Base-by-base conservation (phyloP, 169 alveolate species). In the Theileria equi region DNA sequence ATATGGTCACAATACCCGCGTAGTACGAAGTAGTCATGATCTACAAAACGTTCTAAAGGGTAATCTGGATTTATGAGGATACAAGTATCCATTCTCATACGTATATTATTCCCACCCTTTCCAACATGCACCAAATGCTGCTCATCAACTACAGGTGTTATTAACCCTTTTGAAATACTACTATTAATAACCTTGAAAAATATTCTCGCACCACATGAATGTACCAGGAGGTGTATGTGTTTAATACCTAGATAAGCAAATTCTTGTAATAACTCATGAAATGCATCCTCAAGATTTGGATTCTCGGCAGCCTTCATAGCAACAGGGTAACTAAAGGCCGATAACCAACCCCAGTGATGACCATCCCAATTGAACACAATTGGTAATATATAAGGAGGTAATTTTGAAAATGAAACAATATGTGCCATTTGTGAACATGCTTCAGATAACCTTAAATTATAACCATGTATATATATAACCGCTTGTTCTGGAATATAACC, bases 391-490 rank as follows among this genome's bases (percentile, higher is more conserved):
- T 82, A 82, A 5, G 94, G 78, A n/a, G 94, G 94, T 64, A 89
- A 23, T 47, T 80, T 82, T 4, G 94, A 78, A 49, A 89, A 87
- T 13, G 94, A 70, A 8, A 89, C 86, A 45, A 89, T 66, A 38
- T 89, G 94, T 0, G 92, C 88, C 82, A 89, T 54, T 41, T 83
- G 94, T 16, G 93, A 62, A 25, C 92, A 80, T 6, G 90, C 91
- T 70, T 89, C 90, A 29, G 61, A 82, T 41, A 90, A 81, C 26
- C 76, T 89, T 23, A 88, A 85, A 76, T 92, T 92, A 65, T 92
- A 92, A 10, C 96, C 96, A 62, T 92, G 96, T 41, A 90, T 86
- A 64, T 88, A 92, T 43, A 92, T 68, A 26, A 90, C 82, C 25
- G 86, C 94, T 63, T 90, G 94, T 17, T 88, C 93, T 19, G 94